Conservation (phyloP, 306 rosid genomes). For the Canavalia ensiformis region DNA sequence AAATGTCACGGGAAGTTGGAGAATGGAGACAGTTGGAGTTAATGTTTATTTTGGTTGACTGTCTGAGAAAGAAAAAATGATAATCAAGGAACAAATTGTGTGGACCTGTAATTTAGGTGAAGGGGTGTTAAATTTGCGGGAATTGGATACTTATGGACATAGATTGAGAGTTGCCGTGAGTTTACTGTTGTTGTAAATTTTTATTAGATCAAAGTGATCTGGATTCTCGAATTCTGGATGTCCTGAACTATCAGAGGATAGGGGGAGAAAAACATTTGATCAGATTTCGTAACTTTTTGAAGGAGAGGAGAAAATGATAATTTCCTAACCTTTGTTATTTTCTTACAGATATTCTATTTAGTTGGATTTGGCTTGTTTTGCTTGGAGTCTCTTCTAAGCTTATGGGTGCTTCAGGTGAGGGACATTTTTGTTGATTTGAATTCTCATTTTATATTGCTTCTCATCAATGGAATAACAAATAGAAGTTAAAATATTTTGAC, state of each 20-base stretch:
- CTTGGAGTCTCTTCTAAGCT: slow-evolving; percentile 94
- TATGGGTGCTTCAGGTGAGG: slow-evolving; percentile 97
- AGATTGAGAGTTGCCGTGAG: background rate
- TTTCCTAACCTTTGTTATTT: slow-evolving; percentile 6
- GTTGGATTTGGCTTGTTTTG: slow-evolving; percentile 94
- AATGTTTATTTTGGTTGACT: slow-evolving; percentile 14
- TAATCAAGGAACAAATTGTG: background rate
- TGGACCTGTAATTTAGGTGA: slow-evolving; percentile 31
- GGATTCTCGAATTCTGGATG: background rate
- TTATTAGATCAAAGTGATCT: slow-evolving; percentile 25
- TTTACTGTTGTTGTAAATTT: slow-evolving; percentile 6
- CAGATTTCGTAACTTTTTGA: slow-evolving; percentile 20
- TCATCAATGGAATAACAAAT: slow-evolving; percentile 17
- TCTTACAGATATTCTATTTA: slow-evolving; percentile 85
- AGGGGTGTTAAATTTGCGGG: slow-evolving; percentile 30
- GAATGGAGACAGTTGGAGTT: slow-evolving; percentile 35
- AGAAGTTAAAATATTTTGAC: slow-evolving; percentile 8
- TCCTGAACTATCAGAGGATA: slow-evolving; percentile 9
- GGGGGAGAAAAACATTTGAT: slow-evolving; percentile 30
- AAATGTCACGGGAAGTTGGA: slow-evolving; percentile 16
- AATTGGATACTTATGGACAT: slow-evolving; percentile 36
- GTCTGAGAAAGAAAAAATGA: slow-evolving; percentile 13
- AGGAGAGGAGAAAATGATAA: slow-evolving; percentile 10
- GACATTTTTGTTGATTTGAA: slow-evolving; percentile 18
- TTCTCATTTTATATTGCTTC: slow-evolving; percentile 39